phyloP scores from a whole-genome alignment of 768 basidiomycete genomes.

The Pisolithus orientalis region DNA sequence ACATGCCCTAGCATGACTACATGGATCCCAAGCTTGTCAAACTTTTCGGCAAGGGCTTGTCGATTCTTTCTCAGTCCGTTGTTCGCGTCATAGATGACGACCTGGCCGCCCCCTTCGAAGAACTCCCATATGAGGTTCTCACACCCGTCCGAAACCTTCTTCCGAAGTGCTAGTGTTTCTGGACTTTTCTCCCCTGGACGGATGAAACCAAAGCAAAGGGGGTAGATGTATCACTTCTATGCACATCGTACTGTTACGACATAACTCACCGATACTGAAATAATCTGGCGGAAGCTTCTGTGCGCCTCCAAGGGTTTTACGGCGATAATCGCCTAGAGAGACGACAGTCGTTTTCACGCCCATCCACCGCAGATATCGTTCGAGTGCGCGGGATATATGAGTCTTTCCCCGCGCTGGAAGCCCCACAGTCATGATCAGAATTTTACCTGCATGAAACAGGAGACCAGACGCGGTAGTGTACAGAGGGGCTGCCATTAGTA shows the following conservation, averaged over 20 bases:
- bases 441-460: constrained; percentile 91
- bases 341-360: constrained; percentile 95
- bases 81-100: constrained; percentile 98
- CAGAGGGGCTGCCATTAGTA: constrained; percentile 82
- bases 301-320: constrained; percentile 84
- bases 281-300: constrained; percentile 89
- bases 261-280: constrained; percentile 66
- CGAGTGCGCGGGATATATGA: constrained; percentile 90
- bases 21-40: constrained; percentile 81
- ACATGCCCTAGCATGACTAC: constrained; percentile 87
- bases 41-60: constrained; percentile 73
- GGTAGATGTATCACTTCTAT: not conserved
- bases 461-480: constrained; percentile 89
- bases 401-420: constrained; percentile 95
- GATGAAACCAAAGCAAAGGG: not conserved
- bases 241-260: not conserved
- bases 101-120: constrained; percentile 84
- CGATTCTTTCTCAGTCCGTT: constrained; percentile 72
- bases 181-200: constrained; percentile 64
- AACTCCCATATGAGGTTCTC: constrained; percentile 87
- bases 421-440: constrained; percentile 87
- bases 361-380: constrained; percentile 97
- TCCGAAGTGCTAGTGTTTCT: constrained; percentile 74
- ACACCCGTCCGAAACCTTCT: constrained; percentile 72
- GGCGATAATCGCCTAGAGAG: constrained; percentile 90